Evolutionary conservation across 495 filamentous ascomycete species (phyloP).

Genomic region (Patellaria atrata): DNA sequence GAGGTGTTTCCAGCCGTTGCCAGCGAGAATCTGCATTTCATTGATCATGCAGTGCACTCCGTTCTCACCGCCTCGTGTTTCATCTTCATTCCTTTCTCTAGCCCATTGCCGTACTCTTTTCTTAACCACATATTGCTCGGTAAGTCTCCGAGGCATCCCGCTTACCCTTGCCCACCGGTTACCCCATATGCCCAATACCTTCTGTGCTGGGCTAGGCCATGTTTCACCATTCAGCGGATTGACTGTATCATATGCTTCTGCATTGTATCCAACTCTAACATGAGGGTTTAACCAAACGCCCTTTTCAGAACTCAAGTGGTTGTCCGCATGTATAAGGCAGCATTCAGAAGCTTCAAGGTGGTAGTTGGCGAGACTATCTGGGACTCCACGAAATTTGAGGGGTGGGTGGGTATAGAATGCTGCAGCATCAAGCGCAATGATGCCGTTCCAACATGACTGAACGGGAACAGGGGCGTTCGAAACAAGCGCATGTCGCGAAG

Average conservation of each 20-base stretch:
- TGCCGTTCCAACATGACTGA: conserved; percentile 72
- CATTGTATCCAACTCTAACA: conserved; percentile 16
- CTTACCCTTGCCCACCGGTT: no score
- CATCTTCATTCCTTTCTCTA: no score
- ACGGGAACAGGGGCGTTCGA: conserved; percentile 48
- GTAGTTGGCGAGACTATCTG: conserved; percentile 11
- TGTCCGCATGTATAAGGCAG: conserved; percentile 22
- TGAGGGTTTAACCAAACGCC: conserved; percentile 20
- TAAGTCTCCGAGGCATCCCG: no score
- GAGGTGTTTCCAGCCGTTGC: no score
- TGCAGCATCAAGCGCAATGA: conserved; percentile 44
- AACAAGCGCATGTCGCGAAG: conserved; percentile 44
- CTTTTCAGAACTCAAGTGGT: conserved; percentile 7
- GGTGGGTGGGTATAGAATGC: conserved; percentile 39
- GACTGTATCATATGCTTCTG: not conserved
- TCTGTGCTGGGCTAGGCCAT: no score
- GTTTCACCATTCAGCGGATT: no score
- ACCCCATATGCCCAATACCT: no score
- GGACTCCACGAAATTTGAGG: conserved; percentile 13
- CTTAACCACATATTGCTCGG: no score
- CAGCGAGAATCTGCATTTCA: no score
- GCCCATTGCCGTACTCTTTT: no score
- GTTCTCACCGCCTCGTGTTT: no score
- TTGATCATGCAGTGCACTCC: no score
- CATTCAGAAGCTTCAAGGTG: conserved; percentile 21